Base-by-base conservation (phyloP, 768 basidiomycete species). In the Leccinum broughii region DNA sequence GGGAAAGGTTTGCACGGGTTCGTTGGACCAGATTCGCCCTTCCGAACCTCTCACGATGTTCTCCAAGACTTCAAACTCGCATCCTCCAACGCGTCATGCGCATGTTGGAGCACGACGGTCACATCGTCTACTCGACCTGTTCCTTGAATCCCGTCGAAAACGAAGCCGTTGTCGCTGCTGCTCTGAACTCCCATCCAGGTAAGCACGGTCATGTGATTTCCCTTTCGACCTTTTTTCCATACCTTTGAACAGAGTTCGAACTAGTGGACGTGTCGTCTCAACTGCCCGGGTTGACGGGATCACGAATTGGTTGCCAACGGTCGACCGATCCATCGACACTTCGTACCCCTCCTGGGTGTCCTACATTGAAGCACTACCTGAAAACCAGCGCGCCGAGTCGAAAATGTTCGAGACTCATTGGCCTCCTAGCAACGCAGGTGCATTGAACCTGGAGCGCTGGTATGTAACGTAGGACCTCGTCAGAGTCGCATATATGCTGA, bases 121-220 rank as follows among this genome's bases (percentile, higher is more conserved):
- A 91, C 37, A 89, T 98, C 62, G 95, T 98, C 17, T 99, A 98
- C 72, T 98, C 97, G 5, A 99, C 97, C 0, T 98, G 97, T 69
- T 98, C 95, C 0, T 79, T 98, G 64, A 98, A 98, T 72, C 97
- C 97, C 1, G 83, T 94, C 13, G 97, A 99, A 76, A 98, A 99
- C 71, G 97, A 99, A 73, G 93, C 97, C 8, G 96, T 98, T 62
- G 79, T 98, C 35, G 89, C 92, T 1, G 88, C 90, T 49, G 94
- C 92, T 0, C 79, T 98, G 39, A 85, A 84, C 60, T 73, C 80
- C 1, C 84, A 88, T 61, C 82, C 85, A 24, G 91, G 94, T 90
- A 46, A 54, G 61, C 4, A 20, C 20, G 10, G 14, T 11, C 32
- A 0, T 22, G 20, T 8, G 14, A 28, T 26, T 0, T 8, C 24